phyloP scores from a whole-genome alignment of 345 rosid species.

The Ailanthus altissimus region DNA sequence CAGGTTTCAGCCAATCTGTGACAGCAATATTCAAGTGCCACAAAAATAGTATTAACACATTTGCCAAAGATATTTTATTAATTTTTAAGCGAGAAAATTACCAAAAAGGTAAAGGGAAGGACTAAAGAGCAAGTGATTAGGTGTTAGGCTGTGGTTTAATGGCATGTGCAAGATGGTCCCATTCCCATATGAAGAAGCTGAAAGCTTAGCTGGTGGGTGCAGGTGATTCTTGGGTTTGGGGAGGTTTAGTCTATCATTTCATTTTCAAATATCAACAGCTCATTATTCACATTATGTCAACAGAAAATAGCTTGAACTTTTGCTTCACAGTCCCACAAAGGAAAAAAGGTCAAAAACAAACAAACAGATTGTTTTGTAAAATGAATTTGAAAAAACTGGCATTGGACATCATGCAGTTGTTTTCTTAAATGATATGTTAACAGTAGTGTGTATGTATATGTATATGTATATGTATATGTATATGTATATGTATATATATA shows the following conservation, averaged over 20 bases:
- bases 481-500: too few relatives aligned
- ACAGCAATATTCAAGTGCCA: not conserved
- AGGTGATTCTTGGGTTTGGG: not conserved
- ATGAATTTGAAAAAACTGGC: too few relatives aligned
- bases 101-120: too few relatives aligned
- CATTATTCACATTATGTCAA: conserved; percentile 6
- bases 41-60: not conserved
- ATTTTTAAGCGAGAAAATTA: too few relatives aligned
- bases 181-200: not conserved
- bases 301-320: conserved; percentile 15
- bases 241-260: too few relatives aligned
- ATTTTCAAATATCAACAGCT: conserved; percentile 17
- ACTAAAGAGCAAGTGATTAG: not conserved
- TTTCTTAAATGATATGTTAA: too few relatives aligned
- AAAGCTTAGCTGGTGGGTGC: not conserved
- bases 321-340: not conserved
- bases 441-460: too few relatives aligned
- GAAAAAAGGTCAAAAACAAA: not conserved
- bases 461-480: too few relatives aligned
- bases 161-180: conserved; percentile 25
- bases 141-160: not conserved
- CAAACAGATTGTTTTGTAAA: not conserved
- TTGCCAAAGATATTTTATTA: not conserved
- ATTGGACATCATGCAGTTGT: not conserved
- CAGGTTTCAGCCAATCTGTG: not conserved